Conservation (phyloP, 1,284 basidiomycete species). For the Leccinum pallidistipes region DNA sequence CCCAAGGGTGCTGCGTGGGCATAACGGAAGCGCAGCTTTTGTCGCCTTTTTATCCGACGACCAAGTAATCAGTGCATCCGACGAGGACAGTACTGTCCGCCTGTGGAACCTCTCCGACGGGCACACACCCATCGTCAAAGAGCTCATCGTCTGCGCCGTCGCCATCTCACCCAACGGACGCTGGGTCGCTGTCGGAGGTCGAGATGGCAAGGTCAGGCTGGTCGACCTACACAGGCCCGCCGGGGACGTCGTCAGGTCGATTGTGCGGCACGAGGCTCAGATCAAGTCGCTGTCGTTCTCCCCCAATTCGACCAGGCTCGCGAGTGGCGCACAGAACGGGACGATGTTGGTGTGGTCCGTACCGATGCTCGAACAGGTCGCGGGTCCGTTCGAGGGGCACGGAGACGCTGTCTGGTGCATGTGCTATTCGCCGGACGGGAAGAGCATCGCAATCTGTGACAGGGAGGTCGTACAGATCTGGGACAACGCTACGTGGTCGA, state of each 20-base stretch:
- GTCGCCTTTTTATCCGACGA: conserved; percentile 19
- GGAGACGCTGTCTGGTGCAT: conserved; percentile 21
- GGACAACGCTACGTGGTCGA: conserved; percentile 14
- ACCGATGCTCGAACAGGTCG: conserved; percentile 3
- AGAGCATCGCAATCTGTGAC: conserved; percentile 24
- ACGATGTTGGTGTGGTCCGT: conserved; percentile 25
- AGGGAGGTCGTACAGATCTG: conserved; percentile 20
- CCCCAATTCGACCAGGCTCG: conserved; percentile 19
- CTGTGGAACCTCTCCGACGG: conserved; percentile 14
- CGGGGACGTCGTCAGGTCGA: conserved; percentile 4
- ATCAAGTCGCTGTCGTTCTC: conserved; percentile 24
- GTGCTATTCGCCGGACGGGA: conserved; percentile 22
- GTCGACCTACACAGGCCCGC: conserved; percentile 6
- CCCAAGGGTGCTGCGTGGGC: conserved; percentile 16
- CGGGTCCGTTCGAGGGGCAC: conserved; percentile 16
- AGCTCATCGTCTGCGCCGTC: conserved; percentile 3
- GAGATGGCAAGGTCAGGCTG: conserved; percentile 16
- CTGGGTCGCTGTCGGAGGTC: conserved; percentile 22
- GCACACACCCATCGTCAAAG: conserved; percentile 2
- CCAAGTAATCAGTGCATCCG: conserved; percentile 21
- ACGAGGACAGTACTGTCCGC: conserved; percentile 21
- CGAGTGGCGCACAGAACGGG: conserved; percentile 23
- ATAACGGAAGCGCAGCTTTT: conserved; percentile 9
- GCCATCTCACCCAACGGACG: conserved; percentile 14
- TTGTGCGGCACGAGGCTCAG: conserved; percentile 1